Percentiles rank a stretch among this genome's conserved stretches.
Evolutionary conservation across 495 filamentous ascomycete genomes (phyloP).

Genomic region (Tuber borchii): DNA sequence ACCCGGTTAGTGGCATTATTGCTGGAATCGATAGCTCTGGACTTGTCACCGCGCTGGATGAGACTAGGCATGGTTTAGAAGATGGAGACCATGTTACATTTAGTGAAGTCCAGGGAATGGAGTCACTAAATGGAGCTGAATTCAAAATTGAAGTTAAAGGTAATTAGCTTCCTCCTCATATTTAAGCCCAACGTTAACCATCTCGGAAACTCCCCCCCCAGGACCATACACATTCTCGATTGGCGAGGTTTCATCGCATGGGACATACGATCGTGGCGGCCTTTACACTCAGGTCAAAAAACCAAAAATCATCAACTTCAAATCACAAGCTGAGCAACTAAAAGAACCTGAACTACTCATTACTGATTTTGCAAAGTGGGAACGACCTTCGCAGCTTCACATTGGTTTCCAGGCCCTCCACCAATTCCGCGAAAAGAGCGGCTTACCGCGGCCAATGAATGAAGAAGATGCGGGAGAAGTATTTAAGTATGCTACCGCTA

Average conservation of each 20-base stretch:
- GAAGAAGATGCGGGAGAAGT: slow-evolving; percentile 76
- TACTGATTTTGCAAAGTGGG: slow-evolving; percentile 96
- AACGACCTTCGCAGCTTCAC: slow-evolving; percentile 85
- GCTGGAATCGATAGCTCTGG: slow-evolving; percentile 82
- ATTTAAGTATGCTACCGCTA: slow-evolving; percentile 60
- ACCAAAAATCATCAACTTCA: slow-evolving; percentile 90
- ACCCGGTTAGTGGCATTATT: slow-evolving; percentile 78
- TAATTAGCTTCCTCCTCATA: background rate
- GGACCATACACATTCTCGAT: slow-evolving; percentile 94
- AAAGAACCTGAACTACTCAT: slow-evolving; percentile 82
- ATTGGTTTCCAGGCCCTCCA: slow-evolving; percentile 89
- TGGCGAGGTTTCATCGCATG: slow-evolving; percentile 80
- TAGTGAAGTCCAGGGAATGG: slow-evolving; percentile 88
- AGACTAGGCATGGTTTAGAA: slow-evolving; percentile 89
- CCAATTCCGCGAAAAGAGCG: slow-evolving; percentile 64
- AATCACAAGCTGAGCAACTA: slow-evolving; percentile 64
- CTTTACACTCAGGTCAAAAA: slow-evolving; percentile 94
- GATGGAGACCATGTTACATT: slow-evolving; percentile 97
- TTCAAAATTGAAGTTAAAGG: slow-evolving; percentile 88
- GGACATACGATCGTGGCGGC: slow-evolving; percentile 78
- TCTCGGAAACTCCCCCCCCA: slow-evolving; percentile 11
- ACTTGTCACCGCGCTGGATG: slow-evolving; percentile 87
- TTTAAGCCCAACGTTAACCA: background rate
- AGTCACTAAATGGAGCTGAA: slow-evolving; percentile 69
- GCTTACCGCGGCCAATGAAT: slow-evolving; percentile 72